Percentiles rank a stretch among this genome's conserved stretches.
These are phyloP conservation scores for Xanthoconium purpureum DNA, from an alignment of 768 basidiomycete genomes.

Conservation along the genomic window DNA sequence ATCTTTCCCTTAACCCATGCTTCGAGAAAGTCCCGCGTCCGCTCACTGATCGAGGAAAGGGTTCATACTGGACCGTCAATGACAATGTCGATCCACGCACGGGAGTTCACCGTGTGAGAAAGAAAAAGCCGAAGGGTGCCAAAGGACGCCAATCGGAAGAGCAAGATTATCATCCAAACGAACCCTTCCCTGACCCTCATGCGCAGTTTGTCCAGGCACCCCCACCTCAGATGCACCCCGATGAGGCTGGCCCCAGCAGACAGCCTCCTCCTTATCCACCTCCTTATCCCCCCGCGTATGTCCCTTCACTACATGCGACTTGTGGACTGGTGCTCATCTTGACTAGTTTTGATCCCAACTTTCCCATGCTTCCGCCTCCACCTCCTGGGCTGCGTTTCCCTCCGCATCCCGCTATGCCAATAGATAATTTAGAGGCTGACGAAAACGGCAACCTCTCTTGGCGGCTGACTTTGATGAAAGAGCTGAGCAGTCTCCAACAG, in stretches of 20 bases:
- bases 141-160: constrained; percentile 53
- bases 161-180: constrained; percentile 58
- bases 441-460: constrained; percentile 80
- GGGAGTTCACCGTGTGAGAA: constrained; percentile 83
- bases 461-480: constrained; percentile 77
- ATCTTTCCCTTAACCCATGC: constrained; percentile 85
- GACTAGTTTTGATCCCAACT: constrained; percentile 69
- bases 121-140: constrained; percentile 72
- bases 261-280: constrained; percentile 60
- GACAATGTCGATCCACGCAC: constrained; percentile 87
- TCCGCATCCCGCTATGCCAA: constrained; percentile 51
- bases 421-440: constrained; percentile 72
- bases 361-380: constrained; percentile 57
- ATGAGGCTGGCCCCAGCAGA: constrained; percentile 59
- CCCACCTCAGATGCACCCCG: constrained; percentile 50
- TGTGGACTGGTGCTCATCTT: constrained; percentile 9
- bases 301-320: neutral
- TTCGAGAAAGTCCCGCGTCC: constrained; percentile 92
- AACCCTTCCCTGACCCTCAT: constrained; percentile 54
- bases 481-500: constrained; percentile 70
- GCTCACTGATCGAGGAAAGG: constrained; percentile 86
- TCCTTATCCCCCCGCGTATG: constrained; percentile 55
- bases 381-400: constrained; percentile 60
- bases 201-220: constrained; percentile 52
- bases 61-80: constrained; percentile 91